Percentiles rank a stretch among this genome's conserved stretches.
Evolutionary conservation across 768 basidiomycete genomes (phyloP).

Genomic region (Saitozyma podzolica): DNA sequence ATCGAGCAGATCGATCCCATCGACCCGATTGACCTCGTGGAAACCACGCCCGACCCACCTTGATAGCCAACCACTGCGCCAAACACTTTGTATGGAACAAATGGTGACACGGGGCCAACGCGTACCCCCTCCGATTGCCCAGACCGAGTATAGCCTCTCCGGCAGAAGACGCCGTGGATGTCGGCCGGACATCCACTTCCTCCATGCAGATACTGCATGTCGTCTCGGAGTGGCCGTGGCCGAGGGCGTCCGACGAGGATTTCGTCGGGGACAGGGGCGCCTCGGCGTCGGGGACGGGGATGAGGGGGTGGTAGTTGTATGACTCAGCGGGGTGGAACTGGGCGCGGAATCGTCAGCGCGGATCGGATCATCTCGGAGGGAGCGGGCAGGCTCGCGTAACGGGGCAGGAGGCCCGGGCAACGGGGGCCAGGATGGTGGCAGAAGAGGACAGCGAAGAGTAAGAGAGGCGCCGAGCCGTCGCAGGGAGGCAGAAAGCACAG

Average conservation of each 20-base stretch:
- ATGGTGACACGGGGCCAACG: constrained; percentile 85
- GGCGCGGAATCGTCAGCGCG: too few species aligned
- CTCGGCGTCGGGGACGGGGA: constrained; percentile 72
- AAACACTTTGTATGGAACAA: constrained; percentile 87
- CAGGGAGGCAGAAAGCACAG: too few species aligned
- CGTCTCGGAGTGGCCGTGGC: constrained; percentile 53
- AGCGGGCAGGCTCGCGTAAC: too few species aligned
- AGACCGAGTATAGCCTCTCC: constrained; percentile 45
- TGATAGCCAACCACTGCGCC: constrained; percentile 57
- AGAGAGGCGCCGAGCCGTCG: too few species aligned
- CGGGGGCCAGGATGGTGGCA: too few species aligned
- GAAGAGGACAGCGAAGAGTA: too few species aligned
- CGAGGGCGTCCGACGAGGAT: constrained; percentile 45
- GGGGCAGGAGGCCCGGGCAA: too few species aligned
- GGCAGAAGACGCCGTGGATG: constrained; percentile 34
- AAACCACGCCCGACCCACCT: constrained; percentile 56
- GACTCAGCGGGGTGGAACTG: constrained; percentile 65
- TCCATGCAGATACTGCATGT: constrained; percentile 97
- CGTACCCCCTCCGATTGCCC: constrained; percentile 67
- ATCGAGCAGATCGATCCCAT: constrained; percentile 53
- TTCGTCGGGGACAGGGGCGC: constrained; percentile 56
- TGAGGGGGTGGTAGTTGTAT: constrained; percentile 82
- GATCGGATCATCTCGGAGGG: too few species aligned
- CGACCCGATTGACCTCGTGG: constrained; percentile 30
- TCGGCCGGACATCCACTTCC: constrained; percentile 62